Conservation (phyloP, 495 filamentous ascomycete genomes). For the Lasiosphaeria ovina region DNA sequence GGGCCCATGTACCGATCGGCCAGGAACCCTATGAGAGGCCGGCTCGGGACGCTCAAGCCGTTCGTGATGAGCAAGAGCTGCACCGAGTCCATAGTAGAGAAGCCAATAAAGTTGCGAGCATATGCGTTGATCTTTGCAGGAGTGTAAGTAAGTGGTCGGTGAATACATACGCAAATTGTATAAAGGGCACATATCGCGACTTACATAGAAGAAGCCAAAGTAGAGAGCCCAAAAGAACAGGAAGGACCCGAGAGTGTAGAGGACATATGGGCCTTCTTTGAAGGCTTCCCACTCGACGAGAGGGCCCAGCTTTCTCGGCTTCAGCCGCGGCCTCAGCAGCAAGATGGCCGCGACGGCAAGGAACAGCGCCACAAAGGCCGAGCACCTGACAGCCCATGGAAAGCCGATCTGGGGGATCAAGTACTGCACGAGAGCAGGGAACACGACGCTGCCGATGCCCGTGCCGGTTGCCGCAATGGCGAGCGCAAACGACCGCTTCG, state of each 20-base stretch:
- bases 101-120: constrained; percentile 39
- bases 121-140: constrained; percentile 35
- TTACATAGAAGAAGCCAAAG: constrained; percentile 48
- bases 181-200: constrained; percentile 8
- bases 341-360: constrained; percentile 29
- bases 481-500: constrained; percentile 36
- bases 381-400: constrained; percentile 43
- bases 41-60: constrained; percentile 37
- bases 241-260: constrained; percentile 39
- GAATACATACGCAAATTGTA: too few species aligned
- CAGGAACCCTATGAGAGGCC: constrained; percentile 38
- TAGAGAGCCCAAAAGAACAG: constrained; percentile 45
- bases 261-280: constrained; percentile 37
- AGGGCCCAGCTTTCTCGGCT: constrained; percentile 33
- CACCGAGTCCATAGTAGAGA: constrained; percentile 39
- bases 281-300: constrained; percentile 45
- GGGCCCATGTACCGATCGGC: constrained; percentile 40
- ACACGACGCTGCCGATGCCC: constrained; percentile 43
- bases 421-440: constrained; percentile 43
- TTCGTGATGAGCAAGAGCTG: constrained; percentile 44
- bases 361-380: constrained; percentile 39
- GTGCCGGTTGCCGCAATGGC: constrained; percentile 41
- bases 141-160: background rate
- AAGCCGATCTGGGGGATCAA: constrained; percentile 43
- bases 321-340: constrained; percentile 34